phyloP scores from a whole-genome alignment of 345 rosid genomes.

The Limnanthes douglasii region DNA sequence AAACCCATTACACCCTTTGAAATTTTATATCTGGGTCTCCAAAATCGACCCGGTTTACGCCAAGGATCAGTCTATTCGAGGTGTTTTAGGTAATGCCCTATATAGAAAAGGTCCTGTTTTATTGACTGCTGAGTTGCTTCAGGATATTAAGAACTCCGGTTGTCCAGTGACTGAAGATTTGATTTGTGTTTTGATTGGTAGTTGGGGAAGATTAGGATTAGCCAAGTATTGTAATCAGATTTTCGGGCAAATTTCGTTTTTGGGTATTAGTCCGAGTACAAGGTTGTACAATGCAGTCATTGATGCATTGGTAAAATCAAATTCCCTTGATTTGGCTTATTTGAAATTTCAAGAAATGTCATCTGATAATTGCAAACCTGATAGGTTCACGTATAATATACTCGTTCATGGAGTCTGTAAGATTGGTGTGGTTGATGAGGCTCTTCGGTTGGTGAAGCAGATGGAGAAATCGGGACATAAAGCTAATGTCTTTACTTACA shows the following conservation, averaged over 20 bases:
- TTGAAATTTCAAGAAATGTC: conserved; percentile 85
- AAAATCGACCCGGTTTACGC: conserved; percentile 27
- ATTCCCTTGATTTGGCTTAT: conserved; percentile 83
- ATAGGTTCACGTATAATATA: conserved; percentile 78
- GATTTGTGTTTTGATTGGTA: conserved; percentile 61
- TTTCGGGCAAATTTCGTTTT: conserved; percentile 64
- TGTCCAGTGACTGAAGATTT: conserved; percentile 44
- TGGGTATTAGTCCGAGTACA: conserved; percentile 63
- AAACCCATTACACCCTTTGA: conserved; percentile 39
- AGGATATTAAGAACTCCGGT: conserved; percentile 47
- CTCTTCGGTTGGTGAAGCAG: conserved; percentile 64
- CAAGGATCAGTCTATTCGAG: conserved; percentile 37
- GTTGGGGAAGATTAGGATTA: conserved; percentile 87
- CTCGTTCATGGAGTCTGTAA: conserved; percentile 84
- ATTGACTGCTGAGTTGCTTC: conserved; percentile 48
- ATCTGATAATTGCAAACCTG: conserved; percentile 61
- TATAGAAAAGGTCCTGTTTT: conserved; percentile 60
- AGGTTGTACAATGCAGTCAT: conserved; percentile 77
- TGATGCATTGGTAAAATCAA: conserved; percentile 69
- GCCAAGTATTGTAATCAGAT: conserved; percentile 71
- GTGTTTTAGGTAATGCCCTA: conserved; percentile 31
- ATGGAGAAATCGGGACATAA: conserved; percentile 54
- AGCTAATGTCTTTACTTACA: conserved; percentile 64
- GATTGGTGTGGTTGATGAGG: conserved; percentile 75
- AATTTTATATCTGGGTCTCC: conserved; percentile 70